Base-by-base conservation (phyloP, 1,284 basidiomycete species). In the Ceratobasidium sp. region DNA sequence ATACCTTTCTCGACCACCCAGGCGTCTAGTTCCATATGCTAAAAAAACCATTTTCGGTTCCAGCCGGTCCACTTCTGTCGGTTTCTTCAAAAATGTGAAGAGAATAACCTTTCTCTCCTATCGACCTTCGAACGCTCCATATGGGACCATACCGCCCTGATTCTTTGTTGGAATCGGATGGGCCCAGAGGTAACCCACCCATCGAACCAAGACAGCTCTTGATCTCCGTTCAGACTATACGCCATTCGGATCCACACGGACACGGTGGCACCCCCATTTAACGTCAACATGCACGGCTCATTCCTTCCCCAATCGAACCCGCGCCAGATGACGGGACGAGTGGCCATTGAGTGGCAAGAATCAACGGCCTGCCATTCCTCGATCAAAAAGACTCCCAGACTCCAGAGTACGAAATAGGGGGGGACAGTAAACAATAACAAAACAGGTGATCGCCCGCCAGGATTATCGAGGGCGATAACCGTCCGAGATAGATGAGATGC, bases 151-250 rank as follows among this genome's bases (percentile, higher is more conserved):
- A 23, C 16, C 21, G 21, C 46, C n/a, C 16, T 48, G 46, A 48
- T 48, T 48, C 46, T 18, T 9, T n/a, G n/a, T n/a, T n/a, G n/a
- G n/a, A n/a, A n/a, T n/a, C n/a, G n/a, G n/a, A n/a, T n/a, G n/a
- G n/a, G n/a, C n/a, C n/a, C n/a, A n/a, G n/a, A n/a, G n/a, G n/a
- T n/a, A n/a, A n/a, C n/a, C 6, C 16, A 3, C 43, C 30, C 26
- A 52, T 9, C 28, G 26, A 30, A 52, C 30, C 26, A 52, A 52
- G 21, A 52, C 50, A 10, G 12, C 23, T 26, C 21, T 12, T 52
- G 50, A 52, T 52, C 50, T n/a, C 50, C 50, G 50, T 52, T 30
- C 30, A 26, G 23, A 14, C 50, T 52, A 52, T 52, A 52, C 50
- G 50, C 50, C 23, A 28, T 52, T 52, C 50, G 23, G 50, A 2